Evolutionary conservation across 2,329 filamentous ascomycete species (phyloP).

Genomic region (Botrytis hyacinthi): DNA sequence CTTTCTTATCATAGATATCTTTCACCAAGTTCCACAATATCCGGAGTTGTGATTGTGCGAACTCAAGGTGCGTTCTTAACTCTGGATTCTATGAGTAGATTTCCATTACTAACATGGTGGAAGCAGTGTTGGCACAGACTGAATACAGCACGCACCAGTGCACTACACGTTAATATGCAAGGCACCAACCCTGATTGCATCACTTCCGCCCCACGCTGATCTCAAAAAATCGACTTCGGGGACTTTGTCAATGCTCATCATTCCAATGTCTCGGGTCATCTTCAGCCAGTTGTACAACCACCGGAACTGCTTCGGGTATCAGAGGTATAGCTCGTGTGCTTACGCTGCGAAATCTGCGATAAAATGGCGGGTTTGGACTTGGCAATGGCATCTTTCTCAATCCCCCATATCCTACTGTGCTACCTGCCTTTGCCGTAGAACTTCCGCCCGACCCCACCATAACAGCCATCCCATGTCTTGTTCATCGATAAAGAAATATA

Average conservation of each 20-base stretch:
- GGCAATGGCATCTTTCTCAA: neutral
- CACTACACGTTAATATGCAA: conserved; percentile 1
- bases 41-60: neutral
- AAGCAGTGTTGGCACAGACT: neutral
- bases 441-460: neutral
- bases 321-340: neutral
- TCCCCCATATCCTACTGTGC: neutral
- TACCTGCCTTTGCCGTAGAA: neutral
- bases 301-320: neutral
- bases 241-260: neutral
- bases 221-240: neutral
- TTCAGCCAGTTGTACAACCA: neutral
- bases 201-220: neutral
- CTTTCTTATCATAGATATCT: neutral
- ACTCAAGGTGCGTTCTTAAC: neutral
- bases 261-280: neutral
- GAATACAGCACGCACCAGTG: neutral
- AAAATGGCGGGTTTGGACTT: neutral
- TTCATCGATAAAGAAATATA: neutral
- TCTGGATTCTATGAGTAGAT: neutral
- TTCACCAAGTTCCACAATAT: neutral
- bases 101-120: neutral
- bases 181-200: neutral
- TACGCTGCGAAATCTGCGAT: neutral
- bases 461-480: neutral